Percentiles rank a stretch among this genome's conserved stretches.
Evolutionary conservation across 192 early-diverging fungal genomes (phyloP).

Genomic region (Podila minutissima): DNA sequence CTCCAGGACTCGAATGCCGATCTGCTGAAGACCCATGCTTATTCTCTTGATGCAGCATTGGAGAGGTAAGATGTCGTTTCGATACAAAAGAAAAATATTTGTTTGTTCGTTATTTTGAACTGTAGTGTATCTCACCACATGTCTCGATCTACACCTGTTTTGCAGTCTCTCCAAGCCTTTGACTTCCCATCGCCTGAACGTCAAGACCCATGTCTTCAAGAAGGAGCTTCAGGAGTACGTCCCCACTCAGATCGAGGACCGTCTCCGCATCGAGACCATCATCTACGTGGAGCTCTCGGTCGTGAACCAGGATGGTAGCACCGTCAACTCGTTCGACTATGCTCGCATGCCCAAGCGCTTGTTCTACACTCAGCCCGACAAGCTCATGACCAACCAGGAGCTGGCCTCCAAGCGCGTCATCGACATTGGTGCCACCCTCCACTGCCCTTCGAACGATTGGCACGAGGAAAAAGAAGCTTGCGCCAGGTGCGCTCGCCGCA

Average conservation of each 20-base stretch:
- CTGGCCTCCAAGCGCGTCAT: slow-evolving; percentile 41
- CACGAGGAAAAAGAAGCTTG: slow-evolving; percentile 51
- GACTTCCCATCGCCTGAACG: slow-evolving; percentile 37
- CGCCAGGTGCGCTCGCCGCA: slow-evolving; percentile 46
- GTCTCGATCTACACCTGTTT: background rate
- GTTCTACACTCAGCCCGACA: slow-evolving; percentile 44
- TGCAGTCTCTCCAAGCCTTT: slow-evolving; percentile 18
- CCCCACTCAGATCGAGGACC: slow-evolving; percentile 51
- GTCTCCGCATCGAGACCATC: slow-evolving; percentile 53
- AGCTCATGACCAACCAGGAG: slow-evolving; percentile 43
- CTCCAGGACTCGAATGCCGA: background rate
- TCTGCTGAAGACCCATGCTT: background rate
- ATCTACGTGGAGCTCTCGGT: slow-evolving; percentile 53
- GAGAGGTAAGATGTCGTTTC: background rate
- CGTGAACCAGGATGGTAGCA: slow-evolving; percentile 19
- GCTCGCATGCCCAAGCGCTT: slow-evolving; percentile 47
- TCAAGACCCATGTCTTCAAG: slow-evolving; percentile 52
- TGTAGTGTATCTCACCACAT: background rate
- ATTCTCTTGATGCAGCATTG: slow-evolving; percentile 2
- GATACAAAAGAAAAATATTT: background rate
- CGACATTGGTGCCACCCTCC: slow-evolving; percentile 32
- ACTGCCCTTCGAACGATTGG: slow-evolving; percentile 49
- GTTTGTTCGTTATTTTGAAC: too few relatives aligned
- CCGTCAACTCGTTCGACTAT: slow-evolving; percentile 35
- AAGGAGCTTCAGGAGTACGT: slow-evolving; percentile 51